phyloP scores from a whole-genome alignment of 108 stramenopile species.

The Nannochloropsis salina region DNA sequence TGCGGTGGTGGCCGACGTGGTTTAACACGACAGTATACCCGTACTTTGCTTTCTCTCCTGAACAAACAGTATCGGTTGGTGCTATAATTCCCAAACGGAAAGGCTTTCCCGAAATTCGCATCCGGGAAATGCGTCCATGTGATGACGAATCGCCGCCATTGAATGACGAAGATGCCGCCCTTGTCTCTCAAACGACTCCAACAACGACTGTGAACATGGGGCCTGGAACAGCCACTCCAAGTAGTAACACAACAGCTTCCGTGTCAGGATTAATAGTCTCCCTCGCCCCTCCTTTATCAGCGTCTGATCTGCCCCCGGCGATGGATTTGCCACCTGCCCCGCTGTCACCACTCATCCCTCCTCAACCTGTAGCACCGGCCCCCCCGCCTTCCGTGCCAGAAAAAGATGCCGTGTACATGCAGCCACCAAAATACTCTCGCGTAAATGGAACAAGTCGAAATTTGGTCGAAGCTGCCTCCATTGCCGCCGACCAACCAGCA shows the following conservation, averaged over 20 bases:
- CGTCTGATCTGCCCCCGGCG: neutral
- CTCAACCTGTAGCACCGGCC: too few species aligned
- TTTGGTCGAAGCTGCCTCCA: neutral
- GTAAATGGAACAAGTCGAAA: neutral
- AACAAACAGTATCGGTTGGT: neutral
- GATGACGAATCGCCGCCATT: neutral
- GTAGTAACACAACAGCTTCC: neutral
- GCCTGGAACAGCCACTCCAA: neutral
- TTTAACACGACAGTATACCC: constrained; percentile 1
- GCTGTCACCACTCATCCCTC: too few species aligned
- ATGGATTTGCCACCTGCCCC: neutral
- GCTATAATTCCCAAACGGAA: neutral
- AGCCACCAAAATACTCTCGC: too few species aligned
- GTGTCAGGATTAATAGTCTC: neutral
- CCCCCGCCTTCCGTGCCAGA: too few species aligned
- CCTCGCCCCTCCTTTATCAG: neutral
- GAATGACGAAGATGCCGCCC: neutral
- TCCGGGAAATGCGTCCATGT: neutral
- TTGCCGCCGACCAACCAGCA: neutral
- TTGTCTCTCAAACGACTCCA: neutral
- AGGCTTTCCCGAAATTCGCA: neutral
- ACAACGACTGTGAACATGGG: too few species aligned
- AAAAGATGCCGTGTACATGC: too few species aligned
- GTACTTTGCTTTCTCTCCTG: neutral
- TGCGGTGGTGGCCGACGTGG: neutral